Conservation (phyloP, 2,329 filamentous ascomycete genomes). For the Pyrenochaeta sp. region DNA sequence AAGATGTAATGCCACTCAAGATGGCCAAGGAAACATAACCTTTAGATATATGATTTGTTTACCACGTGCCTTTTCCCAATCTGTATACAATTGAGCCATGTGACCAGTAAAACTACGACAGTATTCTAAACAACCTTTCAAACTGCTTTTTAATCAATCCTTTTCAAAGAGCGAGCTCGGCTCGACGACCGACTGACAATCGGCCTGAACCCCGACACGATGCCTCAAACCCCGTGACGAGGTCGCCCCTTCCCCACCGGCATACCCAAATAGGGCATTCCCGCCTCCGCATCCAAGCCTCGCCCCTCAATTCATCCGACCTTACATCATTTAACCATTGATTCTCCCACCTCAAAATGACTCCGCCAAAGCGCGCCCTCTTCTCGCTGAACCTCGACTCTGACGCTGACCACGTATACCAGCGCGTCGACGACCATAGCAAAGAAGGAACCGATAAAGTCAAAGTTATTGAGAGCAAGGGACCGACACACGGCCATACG, state of each 20-base stretch:
- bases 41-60: no score
- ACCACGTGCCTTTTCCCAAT: no score
- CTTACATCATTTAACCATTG: slow-evolving; percentile 33
- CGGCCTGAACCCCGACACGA: slow-evolving; percentile 15
- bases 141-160: no score
- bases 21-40: no score
- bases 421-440: slow-evolving; percentile 48
- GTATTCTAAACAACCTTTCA: neutral
- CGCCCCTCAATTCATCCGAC: slow-evolving; percentile 28
- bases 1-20: no score
- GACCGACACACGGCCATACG: slow-evolving; percentile 42
- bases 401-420: slow-evolving; percentile 50
- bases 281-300: slow-evolving; percentile 26
- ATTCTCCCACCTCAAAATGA: slow-evolving; percentile 19
- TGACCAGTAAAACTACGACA: neutral
- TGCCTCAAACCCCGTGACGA: slow-evolving; percentile 13
- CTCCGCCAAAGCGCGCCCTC: slow-evolving; percentile 42
- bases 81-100: no score
- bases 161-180: slow-evolving; percentile 13
- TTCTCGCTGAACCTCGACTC: slow-evolving; percentile 52
- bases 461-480: slow-evolving; percentile 46
- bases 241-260: slow-evolving; percentile 27
- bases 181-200: slow-evolving; percentile 21
- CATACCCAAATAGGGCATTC: slow-evolving; percentile 36
- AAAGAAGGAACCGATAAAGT: slow-evolving; percentile 41